Percentiles rank a stretch among this genome's conserved stretches.
Evolutionary conservation across 2,329 filamentous ascomycete genomes (phyloP).

Genomic region (Colletotrichum echinochloae): DNA sequence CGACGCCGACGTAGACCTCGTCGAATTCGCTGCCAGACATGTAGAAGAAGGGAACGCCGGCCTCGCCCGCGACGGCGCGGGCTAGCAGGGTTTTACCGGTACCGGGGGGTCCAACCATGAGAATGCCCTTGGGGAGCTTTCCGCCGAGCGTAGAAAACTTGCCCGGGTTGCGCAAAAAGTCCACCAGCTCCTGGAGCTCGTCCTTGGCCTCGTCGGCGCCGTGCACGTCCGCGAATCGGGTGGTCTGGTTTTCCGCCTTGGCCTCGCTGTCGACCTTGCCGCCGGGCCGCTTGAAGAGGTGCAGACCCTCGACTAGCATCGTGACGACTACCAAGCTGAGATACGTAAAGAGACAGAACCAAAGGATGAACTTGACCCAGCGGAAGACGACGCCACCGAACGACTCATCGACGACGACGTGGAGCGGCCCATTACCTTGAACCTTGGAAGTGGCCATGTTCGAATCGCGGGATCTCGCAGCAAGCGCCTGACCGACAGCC

Average conservation of each 20-base stretch:
- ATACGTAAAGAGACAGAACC: conserved; percentile 84
- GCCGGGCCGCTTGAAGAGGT: conserved; percentile 82
- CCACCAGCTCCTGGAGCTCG: conserved; percentile 95
- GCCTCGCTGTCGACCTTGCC: conserved; percentile 83
- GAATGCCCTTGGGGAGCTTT: conserved; percentile 95
- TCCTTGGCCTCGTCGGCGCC: conserved; percentile 99
- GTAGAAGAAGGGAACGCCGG: conserved; percentile 99
- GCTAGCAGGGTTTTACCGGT: conserved; percentile 98
- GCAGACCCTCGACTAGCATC: conserved; percentile 84
- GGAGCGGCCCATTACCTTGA: conserved; percentile 81
- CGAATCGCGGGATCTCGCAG: conserved; percentile 75
- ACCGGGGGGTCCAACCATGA: conserved; percentile 94
- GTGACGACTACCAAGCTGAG: conserved; percentile 83
- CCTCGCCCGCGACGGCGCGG: conserved; percentile 94
- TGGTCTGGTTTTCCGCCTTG: conserved; percentile 91
- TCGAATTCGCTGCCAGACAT: conserved; percentile 99
- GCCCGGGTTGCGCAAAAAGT: conserved; percentile 93
- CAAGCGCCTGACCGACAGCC: conserved; percentile 84
- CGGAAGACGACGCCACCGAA: conserved; percentile 83
- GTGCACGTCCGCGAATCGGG: conserved; percentile 92
- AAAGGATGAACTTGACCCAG: conserved; percentile 88
- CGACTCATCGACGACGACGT: conserved; percentile 95
- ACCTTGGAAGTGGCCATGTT: conserved; percentile 69
- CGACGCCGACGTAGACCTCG: conserved; percentile 97
- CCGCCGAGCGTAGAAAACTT: conserved; percentile 94